Percentiles rank a stretch among this genome's conserved stretches.
Conservation (phyloP, 2,329 filamentous ascomycete genomes). For the Aspergillus calidoustus region DNA sequence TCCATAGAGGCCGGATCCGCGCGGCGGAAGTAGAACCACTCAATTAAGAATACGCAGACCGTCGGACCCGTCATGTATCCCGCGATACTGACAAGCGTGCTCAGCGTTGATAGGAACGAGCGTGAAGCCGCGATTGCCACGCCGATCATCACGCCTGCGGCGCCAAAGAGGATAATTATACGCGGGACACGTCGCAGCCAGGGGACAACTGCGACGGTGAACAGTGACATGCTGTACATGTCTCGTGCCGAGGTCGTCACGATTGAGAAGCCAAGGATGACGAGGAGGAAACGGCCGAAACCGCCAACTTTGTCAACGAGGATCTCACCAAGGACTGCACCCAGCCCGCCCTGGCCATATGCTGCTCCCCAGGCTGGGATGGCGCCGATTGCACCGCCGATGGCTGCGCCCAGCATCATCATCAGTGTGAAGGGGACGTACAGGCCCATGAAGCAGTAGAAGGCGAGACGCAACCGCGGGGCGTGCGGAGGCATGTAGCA, state of each 20-base stretch:
- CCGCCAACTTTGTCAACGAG: background rate
- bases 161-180: background rate
- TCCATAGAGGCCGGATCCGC: background rate
- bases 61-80: slow-evolving; percentile 4
- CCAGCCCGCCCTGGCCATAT: background rate
- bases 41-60: slow-evolving; percentile 1
- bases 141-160: slow-evolving; percentile 1
- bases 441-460: slow-evolving; percentile 3
- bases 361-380: background rate
- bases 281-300: background rate
- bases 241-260: slow-evolving; percentile 3
- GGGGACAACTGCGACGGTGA: background rate
- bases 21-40: slow-evolving; percentile 3
- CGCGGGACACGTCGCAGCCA: background rate
- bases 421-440: slow-evolving; percentile 1
- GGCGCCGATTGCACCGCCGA: background rate
- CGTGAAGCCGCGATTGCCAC: slow-evolving; percentile 2
- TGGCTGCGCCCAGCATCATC: background rate
- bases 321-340: background rate
- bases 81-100: slow-evolving; percentile 2
- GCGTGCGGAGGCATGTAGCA: slow-evolving; percentile 8
- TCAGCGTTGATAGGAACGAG: slow-evolving; percentile 1
- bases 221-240: slow-evolving; percentile 7
- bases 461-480: background rate
- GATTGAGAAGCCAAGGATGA: background rate